Conservation (phyloP, 768 basidiomycete genomes). For the Psilocybe subaeruginosa region DNA sequence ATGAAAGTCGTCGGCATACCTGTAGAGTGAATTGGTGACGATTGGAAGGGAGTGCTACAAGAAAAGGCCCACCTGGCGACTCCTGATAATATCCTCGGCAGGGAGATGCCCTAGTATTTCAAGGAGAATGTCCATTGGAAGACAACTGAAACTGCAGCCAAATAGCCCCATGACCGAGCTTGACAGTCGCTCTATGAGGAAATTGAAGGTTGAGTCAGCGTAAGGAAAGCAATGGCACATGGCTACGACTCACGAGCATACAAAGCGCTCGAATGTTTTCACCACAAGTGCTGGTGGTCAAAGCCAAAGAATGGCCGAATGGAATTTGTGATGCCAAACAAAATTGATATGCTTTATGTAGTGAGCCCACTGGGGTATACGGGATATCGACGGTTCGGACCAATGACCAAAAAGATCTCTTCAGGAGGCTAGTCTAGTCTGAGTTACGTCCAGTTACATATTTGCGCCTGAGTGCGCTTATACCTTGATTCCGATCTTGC, state of each 20-base stretch:
- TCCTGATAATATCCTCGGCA: slow-evolving; percentile 19
- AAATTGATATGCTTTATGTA: slow-evolving; percentile 9
- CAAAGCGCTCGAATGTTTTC: no score
- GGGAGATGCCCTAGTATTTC: slow-evolving; percentile 24
- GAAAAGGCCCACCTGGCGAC: slow-evolving; percentile 19
- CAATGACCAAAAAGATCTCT: slow-evolving; percentile 7
- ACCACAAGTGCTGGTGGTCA: not conserved
- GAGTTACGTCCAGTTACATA: not conserved
- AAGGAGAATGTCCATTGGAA: slow-evolving; percentile 23
- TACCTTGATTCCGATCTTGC: slow-evolving; percentile 13
- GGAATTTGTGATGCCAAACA: not conserved
- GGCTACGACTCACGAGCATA: no score
- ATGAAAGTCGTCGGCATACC: slow-evolving; percentile 19
- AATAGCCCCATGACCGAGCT: not conserved
- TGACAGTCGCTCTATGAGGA: not conserved
- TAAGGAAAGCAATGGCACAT: not conserved
- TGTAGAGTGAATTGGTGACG: slow-evolving; percentile 3
- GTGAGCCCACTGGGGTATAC: slow-evolving; percentile 4
- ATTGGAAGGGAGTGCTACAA: not conserved
- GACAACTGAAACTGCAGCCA: slow-evolving; percentile 1
- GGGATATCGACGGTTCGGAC: slow-evolving; percentile 11
- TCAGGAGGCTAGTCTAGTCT: slow-evolving; percentile 4
- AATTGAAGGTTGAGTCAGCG: not conserved
- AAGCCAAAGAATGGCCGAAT: not conserved
- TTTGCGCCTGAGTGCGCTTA: slow-evolving; percentile 3